These are phyloP conservation scores for Vanrija pseudolonga DNA, from an alignment of 1,284 basidiomycete genomes.

Conservation along the genomic window DNA sequence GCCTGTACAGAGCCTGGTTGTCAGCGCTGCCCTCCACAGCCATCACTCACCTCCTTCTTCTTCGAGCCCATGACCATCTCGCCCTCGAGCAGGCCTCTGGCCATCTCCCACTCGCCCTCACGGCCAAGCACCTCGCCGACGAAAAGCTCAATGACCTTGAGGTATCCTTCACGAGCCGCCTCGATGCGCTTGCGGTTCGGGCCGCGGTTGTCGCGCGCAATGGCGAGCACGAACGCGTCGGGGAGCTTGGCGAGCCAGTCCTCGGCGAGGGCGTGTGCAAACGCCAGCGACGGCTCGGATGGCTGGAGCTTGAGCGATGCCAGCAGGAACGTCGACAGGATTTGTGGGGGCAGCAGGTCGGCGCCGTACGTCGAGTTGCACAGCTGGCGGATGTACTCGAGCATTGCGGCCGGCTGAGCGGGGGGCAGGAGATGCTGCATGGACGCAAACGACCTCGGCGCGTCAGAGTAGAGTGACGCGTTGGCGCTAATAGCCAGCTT, in stretches of 20 bases:
- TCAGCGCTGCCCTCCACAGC: not conserved
- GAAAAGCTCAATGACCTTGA: conserved; percentile 45
- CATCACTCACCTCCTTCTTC: conserved; percentile 40
- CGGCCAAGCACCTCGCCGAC: conserved; percentile 41
- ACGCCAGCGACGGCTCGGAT: conserved; percentile 20
- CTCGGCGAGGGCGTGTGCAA: conserved; percentile 34
- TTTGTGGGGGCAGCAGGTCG: conserved; percentile 29
- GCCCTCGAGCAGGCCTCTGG: conserved; percentile 39
- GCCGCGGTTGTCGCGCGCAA: conserved; percentile 15
- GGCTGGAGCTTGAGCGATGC: conserved; percentile 41
- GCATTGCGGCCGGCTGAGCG: conserved; percentile 22
- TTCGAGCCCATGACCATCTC: conserved; percentile 40
- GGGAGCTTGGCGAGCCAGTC: conserved; percentile 36
- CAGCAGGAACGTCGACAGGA: conserved; percentile 39
- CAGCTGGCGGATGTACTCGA: conserved; percentile 22
- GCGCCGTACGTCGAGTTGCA: conserved; percentile 20
- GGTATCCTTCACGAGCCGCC: conserved; percentile 38
- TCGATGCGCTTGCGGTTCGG: conserved; percentile 28
- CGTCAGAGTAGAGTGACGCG: conserved; percentile 39
- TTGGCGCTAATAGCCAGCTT: conserved; percentile 38
- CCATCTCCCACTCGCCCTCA: conserved; percentile 48
- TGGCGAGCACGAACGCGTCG: conserved; percentile 27
- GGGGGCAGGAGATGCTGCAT: conserved; percentile 27
- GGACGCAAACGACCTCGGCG: conserved; percentile 18
- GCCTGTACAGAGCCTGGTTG: conserved; percentile 34